These are phyloP conservation scores for Mucuna pruriens DNA, from an alignment of 306 rosid genomes.

Conservation along the genomic window DNA sequence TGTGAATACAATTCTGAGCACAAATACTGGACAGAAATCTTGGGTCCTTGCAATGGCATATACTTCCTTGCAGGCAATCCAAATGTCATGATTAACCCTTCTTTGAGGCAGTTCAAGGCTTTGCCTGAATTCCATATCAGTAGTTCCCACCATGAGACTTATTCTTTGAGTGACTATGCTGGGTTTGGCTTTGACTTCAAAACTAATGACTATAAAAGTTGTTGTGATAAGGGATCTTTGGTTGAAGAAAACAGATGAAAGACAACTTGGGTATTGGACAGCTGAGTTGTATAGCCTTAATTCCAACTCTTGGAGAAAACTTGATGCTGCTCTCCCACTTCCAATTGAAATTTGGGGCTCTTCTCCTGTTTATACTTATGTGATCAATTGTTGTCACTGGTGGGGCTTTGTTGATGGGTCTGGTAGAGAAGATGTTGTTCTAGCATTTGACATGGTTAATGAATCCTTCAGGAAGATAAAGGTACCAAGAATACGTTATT, in stretches of 20 bases:
- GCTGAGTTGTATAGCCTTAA: constrained; percentile 37
- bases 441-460: constrained; percentile 36
- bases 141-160: background rate
- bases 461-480: constrained; percentile 38
- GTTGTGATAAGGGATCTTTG: constrained; percentile 32
- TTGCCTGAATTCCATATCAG: constrained; percentile 22
- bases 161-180: constrained; percentile 13
- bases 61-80: constrained; percentile 41
- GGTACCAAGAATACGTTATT: constrained; percentile 6
- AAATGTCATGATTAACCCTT: constrained; percentile 36
- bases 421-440: constrained; percentile 21
- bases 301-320: constrained; percentile 32
- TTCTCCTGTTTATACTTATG: constrained; percentile 31
- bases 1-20: constrained; percentile 30
- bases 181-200: constrained; percentile 41
- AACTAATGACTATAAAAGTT: constrained; percentile 33
- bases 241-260: constrained; percentile 31
- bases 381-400: constrained; percentile 37
- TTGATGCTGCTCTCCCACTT: background rate
- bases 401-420: constrained; percentile 30
- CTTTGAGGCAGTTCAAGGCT: constrained; percentile 29
- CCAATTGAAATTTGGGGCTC: constrained; percentile 36
- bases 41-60: constrained; percentile 45
- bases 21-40: constrained; percentile 40
- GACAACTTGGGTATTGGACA: constrained; percentile 23